phyloP scores from a whole-genome alignment of 176 grass and related monocot genomes.

The Carex scoparia region DNA sequence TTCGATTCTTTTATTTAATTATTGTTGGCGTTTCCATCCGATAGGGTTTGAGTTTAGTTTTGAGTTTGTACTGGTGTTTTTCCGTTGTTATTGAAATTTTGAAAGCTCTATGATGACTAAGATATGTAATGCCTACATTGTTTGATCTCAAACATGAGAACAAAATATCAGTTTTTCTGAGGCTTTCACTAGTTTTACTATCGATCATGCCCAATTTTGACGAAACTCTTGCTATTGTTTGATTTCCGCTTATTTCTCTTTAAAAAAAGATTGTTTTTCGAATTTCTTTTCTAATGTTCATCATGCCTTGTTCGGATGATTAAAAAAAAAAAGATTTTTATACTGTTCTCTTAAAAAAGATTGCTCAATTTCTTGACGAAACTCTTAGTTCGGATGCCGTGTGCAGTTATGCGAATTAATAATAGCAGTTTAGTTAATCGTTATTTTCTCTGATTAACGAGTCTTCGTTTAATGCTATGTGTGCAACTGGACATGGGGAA shows the following conservation, averaged over 20 bases:
- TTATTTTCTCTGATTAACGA: too few species aligned
- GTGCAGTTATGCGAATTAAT: too few species aligned
- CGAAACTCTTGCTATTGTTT: not conserved
- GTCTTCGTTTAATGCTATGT: too few species aligned
- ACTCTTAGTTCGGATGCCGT: too few species aligned
- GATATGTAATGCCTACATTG: slow-evolving; percentile 25
- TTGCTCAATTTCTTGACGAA: too few species aligned
- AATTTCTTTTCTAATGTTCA: too few species aligned
- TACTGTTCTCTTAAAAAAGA: too few species aligned
- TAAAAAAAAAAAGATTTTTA: too few species aligned
- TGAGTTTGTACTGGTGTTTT: not conserved
- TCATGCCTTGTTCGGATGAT: not conserved
- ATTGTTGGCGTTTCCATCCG: not conserved
- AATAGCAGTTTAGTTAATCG: too few species aligned
- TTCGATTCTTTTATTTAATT: not conserved
- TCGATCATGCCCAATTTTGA: not conserved
- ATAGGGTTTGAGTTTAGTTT: not conserved
- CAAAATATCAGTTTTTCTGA: slow-evolving; percentile 2
- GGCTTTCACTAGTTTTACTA: not conserved
- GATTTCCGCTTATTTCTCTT: too few species aligned
- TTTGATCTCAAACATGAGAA: slow-evolving; percentile 26
- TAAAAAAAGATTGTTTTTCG: not conserved
- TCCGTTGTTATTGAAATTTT: not conserved
- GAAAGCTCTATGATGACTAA: slow-evolving; percentile 17
- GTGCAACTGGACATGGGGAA: too few species aligned